A percentile compares a stretch with the other conserved stretches of the same genome.
Conservation (phyloP, 805 yeast genomes). For the Suhomyces sp. region DNA sequence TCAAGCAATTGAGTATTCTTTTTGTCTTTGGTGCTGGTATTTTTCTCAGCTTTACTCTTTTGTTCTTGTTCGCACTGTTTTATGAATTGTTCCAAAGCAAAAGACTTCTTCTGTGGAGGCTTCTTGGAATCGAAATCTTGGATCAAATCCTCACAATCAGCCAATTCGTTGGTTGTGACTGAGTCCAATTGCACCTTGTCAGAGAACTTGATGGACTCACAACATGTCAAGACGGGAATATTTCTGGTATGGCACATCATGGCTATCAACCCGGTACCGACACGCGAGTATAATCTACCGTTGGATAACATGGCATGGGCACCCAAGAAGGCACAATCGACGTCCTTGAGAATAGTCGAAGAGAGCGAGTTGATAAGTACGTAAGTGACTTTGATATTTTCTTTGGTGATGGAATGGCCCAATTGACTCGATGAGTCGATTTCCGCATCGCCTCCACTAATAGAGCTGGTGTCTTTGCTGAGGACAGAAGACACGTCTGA, state of each 20-base stretch:
- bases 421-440: constrained; percentile 1
- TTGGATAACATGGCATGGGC: constrained; percentile 97
- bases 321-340: constrained; percentile 88
- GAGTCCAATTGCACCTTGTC: constrained; percentile 95
- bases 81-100: constrained; percentile 63
- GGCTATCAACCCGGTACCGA: constrained; percentile 91
- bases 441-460: not conserved
- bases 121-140: constrained; percentile 46
- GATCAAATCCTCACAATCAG: constrained; percentile 72
- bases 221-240: constrained; percentile 92
- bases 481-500: constrained; percentile 16
- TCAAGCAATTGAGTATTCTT: constrained; percentile 11
- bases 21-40: constrained; percentile 17
- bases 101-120: constrained; percentile 55
- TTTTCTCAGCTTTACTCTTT: constrained; percentile 15
- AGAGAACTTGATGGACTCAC: constrained; percentile 91
- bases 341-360: constrained; percentile 72
- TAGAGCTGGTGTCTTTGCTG: constrained; percentile 12
- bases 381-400: constrained; percentile 74
- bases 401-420: constrained; percentile 31
- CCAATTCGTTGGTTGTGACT: constrained; percentile 90
- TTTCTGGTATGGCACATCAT: constrained; percentile 85
- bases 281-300: constrained; percentile 89
- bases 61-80: constrained; percentile 36
- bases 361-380: constrained; percentile 76